phyloP scores from a whole-genome alignment of 139 green algal genomes.

The Tetraselmis chui region DNA sequence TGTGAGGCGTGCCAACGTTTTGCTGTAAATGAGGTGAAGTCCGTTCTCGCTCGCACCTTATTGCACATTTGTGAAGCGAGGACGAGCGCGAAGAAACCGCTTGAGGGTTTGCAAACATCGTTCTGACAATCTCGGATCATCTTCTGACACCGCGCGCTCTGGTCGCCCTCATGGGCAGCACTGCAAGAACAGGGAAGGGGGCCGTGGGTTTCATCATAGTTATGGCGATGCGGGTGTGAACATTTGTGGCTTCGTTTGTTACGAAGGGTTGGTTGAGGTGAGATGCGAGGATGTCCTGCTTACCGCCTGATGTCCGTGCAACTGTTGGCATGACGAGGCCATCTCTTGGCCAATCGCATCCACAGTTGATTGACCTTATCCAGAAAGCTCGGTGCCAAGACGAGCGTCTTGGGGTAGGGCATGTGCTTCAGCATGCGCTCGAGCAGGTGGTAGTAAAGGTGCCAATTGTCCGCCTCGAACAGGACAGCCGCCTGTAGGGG shows the following conservation, averaged over 20 bases:
- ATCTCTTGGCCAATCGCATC: not conserved
- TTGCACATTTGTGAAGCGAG: slow-evolving; percentile 1
- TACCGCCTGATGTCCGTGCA: not conserved
- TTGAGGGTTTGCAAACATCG: not conserved
- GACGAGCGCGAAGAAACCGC: slow-evolving; percentile 3
- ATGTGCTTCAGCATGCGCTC: not conserved
- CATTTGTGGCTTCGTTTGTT: too few relatives aligned
- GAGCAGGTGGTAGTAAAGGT: not conserved
- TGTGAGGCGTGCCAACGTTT: too few relatives aligned
- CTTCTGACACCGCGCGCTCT: not conserved
- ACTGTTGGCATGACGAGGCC: not conserved
- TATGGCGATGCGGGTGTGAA: too few relatives aligned
- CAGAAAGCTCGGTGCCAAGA: not conserved
- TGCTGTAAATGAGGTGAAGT: too few relatives aligned
- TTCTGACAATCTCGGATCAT: not conserved
- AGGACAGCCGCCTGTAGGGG: not conserved
- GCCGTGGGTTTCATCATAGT: too few relatives aligned
- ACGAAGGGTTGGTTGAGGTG: too few relatives aligned
- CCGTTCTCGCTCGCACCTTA: not conserved
- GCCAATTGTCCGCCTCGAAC: not conserved
- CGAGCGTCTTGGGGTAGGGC: not conserved
- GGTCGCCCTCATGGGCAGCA: not conserved
- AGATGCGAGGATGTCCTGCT: too few relatives aligned
- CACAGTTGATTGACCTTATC: not conserved
- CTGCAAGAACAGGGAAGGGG: too few relatives aligned